phyloP scores from a whole-genome alignment of 495 filamentous ascomycete species.

The Immersiella caudata region DNA sequence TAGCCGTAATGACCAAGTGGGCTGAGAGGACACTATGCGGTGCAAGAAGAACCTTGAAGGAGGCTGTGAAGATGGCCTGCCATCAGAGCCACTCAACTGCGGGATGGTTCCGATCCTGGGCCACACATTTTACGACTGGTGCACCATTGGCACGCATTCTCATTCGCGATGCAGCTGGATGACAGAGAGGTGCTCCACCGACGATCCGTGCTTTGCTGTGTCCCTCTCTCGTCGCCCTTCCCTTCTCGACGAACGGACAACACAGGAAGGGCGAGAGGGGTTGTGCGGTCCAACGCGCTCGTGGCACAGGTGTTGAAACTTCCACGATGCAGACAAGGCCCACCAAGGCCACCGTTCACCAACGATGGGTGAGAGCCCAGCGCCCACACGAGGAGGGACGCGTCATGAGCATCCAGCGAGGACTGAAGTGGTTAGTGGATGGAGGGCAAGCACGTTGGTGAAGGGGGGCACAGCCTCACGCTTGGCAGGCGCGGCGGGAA shows the following conservation, averaged over 20 bases:
- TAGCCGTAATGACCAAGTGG: slow-evolving; percentile 1
- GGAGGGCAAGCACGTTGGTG: background rate
- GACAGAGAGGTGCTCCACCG: background rate
- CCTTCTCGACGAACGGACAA: background rate
- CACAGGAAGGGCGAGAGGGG: background rate
- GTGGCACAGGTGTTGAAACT: background rate
- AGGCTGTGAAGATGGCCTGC: background rate
- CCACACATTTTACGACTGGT: background rate
- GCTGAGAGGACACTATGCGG: background rate
- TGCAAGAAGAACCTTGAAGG: background rate
- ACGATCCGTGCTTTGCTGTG: background rate
- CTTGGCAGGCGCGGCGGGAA: background rate
- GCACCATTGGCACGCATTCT: background rate
- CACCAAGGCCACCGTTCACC: background rate
- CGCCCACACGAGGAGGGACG: slow-evolving; percentile 15
- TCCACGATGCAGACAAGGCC: background rate
- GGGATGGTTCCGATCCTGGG: background rate
- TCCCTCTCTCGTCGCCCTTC: background rate
- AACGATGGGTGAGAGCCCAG: background rate
- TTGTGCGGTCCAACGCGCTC: background rate
- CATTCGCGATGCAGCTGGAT: background rate
- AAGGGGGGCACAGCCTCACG: slow-evolving; percentile 23
- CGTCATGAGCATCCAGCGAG: slow-evolving; percentile 26
- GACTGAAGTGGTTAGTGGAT: slow-evolving; percentile 3
- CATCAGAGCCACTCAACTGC: background rate